Percentiles rank a stretch among this genome's conserved stretches.
phyloP scores from a whole-genome alignment of 169 alveolate species.

The Eimeria sp. region DNA sequence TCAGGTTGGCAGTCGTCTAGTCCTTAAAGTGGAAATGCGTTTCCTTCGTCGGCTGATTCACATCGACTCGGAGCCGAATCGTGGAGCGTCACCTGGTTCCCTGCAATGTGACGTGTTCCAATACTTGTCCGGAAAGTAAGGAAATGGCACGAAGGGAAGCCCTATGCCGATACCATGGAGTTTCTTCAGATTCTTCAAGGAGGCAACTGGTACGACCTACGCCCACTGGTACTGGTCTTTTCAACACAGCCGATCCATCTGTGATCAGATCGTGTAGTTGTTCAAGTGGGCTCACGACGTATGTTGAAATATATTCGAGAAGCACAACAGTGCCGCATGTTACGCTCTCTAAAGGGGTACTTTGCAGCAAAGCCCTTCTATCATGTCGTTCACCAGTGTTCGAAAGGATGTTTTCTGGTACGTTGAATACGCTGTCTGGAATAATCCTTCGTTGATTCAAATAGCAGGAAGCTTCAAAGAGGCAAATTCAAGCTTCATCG shows the following conservation, averaged over 20 bases:
- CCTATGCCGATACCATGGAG: constrained; percentile 3
- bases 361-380: constrained; percentile 84
- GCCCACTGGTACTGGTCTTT: constrained; percentile 2
- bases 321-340: constrained; percentile 10
- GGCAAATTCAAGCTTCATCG: constrained; percentile 76
- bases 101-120: constrained; percentile 82
- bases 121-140: constrained; percentile 77
- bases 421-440: background rate
- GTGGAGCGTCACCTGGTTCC: constrained; percentile 34
- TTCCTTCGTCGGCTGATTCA: constrained; percentile 80
- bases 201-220: constrained; percentile 69
- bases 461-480: constrained; percentile 78
- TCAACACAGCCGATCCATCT: constrained; percentile 59
- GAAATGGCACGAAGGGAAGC: constrained; percentile 49
- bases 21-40: constrained; percentile 81
- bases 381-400: constrained; percentile 84
- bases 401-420: constrained; percentile 79
- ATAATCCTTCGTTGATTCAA: background rate
- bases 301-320: constrained; percentile 8
- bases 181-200: constrained; percentile 70
- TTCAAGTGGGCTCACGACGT: constrained; percentile 76
- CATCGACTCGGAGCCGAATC: constrained; percentile 71
- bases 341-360: constrained; percentile 51
- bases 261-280: constrained; percentile 72
- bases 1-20: constrained; percentile 82